Evolutionary conservation across 2,329 filamentous ascomycete species (phyloP), one percentile per base, ranked within the genome.

Genomic region (Stylonectria norvegica): DNA sequence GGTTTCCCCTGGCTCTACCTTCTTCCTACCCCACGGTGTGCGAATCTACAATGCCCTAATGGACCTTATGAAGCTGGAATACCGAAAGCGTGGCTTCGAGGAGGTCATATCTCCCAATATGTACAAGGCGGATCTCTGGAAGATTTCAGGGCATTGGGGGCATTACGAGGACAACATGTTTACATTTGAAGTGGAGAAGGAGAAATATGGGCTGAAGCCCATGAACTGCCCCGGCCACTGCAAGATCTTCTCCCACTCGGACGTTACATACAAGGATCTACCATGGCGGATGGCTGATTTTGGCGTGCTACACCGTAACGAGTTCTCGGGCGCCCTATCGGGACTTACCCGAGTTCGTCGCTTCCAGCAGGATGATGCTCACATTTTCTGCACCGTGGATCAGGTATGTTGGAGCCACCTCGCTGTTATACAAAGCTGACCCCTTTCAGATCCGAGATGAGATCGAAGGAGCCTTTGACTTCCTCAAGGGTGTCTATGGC

Each of bases 191-290:
- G 71, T 85, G 20, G 90, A 96, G 64, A 95, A 95, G 73, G 85
- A 67, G 52, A 60, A 61, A 34, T 70, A 67, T 45, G 89, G 83
- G 12, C 71, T 97, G 36, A 97, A 97, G 71, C 91, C 91, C 19
- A 97, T 97, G 93, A 97, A 97, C 71, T 98, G 93, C 69, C 93
- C 93, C 4, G 89, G 89, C 19, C 91, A 97, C 68, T 94, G 87
- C 66, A 71, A 93, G 51, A 85, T 96, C 58, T 95, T 95, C 65
- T 80, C 78, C 35, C 85, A 91, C 65, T 79, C 86, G 38, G 86
- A 88, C 59, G 79, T 88, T 57, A 93, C 85, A 66, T 95, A 97
- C 50, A 64, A 60, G 57, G 89, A 97, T 56, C 72, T 98, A 43
- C 93, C 93, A 19, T 84, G 94, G 69, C 79, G 93, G 59, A 86